Percentiles rank a stretch among this genome's conserved stretches.
Evolutionary conservation across 768 basidiomycete genomes (phyloP).

Genomic region (Amanita inopinata): DNA sequence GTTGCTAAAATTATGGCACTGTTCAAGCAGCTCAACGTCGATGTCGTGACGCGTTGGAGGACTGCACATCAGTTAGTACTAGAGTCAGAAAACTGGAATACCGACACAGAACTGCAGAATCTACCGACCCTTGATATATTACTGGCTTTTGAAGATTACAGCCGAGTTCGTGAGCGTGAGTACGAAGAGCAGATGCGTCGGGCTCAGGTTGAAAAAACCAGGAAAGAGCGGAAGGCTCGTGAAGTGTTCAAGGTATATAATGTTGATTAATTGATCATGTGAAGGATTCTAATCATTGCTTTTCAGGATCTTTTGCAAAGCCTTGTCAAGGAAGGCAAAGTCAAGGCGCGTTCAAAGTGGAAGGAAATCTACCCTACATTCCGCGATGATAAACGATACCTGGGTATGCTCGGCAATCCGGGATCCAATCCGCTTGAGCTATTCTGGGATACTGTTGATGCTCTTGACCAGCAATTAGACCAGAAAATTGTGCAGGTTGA

Average conservation of each 20-base stretch:
- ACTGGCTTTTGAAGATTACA: constrained; percentile 90
- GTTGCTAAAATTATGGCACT: constrained; percentile 76
- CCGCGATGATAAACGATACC: constrained; percentile 72
- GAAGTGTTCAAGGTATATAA: constrained; percentile 78
- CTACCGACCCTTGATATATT: constrained; percentile 89
- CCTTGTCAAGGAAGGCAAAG: constrained; percentile 51
- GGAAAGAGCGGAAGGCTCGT: constrained; percentile 80
- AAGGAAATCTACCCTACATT: constrained; percentile 78
- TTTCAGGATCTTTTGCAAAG: constrained; percentile 62
- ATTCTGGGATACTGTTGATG: constrained; percentile 91
- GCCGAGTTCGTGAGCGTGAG: constrained; percentile 80
- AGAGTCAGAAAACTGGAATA: constrained; percentile 70
- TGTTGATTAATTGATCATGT: not conserved
- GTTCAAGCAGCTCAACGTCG: constrained; percentile 82
- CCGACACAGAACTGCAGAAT: constrained; percentile 66
- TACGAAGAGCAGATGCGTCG: constrained; percentile 82
- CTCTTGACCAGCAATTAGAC: constrained; percentile 78
- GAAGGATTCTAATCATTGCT: not conserved
- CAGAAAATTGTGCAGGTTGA: constrained; percentile 64
- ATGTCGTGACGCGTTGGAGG: constrained; percentile 91
- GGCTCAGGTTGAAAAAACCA: constrained; percentile 71
- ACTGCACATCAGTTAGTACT: constrained; percentile 69
- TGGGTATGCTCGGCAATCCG: constrained; percentile 80
- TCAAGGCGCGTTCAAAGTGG: constrained; percentile 86
- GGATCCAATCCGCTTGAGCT: constrained; percentile 94